Conservation (phyloP, 2,329 filamentous ascomycete species). For the Aspergillus pseudoglaucus region DNA sequence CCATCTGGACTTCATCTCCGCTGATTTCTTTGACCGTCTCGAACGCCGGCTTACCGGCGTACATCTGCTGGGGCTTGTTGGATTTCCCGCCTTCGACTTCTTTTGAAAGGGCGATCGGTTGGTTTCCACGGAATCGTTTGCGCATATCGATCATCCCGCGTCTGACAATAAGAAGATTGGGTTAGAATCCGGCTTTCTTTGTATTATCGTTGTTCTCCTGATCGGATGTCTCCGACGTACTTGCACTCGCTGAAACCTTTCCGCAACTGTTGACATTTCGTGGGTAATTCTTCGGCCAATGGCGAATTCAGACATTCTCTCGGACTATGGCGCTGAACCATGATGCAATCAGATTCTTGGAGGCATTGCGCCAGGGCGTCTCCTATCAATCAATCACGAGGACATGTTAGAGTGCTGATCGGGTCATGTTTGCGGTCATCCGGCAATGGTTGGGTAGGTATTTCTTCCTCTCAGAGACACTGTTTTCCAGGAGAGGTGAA, state of each 20-base stretch:
- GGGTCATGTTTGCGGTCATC: background rate
- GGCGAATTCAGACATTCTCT: conserved; percentile 82
- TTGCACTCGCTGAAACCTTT: conserved; percentile 94
- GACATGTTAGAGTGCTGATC: conserved; percentile 13
- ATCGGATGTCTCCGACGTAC: conserved; percentile 23
- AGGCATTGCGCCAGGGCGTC: conserved; percentile 90
- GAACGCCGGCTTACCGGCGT: conserved; percentile 70
- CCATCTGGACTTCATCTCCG: conserved; percentile 56
- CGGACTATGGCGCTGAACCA: conserved; percentile 80
- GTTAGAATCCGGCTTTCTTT: background rate
- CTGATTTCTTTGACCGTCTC: conserved; percentile 59
- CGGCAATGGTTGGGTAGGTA: background rate
- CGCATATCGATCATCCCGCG: conserved; percentile 97
- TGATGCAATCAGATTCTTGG: conserved; percentile 92
- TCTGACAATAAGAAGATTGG: conserved; percentile 17
- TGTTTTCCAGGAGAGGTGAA: background rate
- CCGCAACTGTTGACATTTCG: conserved; percentile 84
- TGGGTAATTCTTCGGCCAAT: conserved; percentile 72
- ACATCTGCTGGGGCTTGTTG: conserved; percentile 59
- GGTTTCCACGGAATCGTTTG: conserved; percentile 92
- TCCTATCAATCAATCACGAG: conserved; percentile 51
- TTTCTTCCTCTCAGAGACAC: background rate
- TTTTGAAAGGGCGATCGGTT: conserved; percentile 66
- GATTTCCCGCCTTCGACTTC: conserved; percentile 50
- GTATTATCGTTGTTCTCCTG: background rate